phyloP scores from a whole-genome alignment of 306 rosid species.

The Prunus armeniaca region DNA sequence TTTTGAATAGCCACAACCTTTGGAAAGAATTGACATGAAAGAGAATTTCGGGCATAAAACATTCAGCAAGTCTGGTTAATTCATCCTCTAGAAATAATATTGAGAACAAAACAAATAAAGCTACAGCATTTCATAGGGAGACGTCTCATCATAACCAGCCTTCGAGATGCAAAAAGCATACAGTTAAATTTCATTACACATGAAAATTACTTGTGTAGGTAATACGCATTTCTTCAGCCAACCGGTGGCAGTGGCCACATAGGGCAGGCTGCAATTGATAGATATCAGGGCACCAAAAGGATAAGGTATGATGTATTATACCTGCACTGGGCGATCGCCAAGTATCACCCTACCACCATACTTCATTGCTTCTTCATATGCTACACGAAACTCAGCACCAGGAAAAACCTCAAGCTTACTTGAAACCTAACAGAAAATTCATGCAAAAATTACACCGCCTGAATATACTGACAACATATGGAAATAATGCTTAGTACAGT shows the following conservation, averaged over 20 bases:
- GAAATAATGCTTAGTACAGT: not conserved
- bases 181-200: not conserved
- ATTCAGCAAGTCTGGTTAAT: not conserved
- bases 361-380: constrained; percentile 91
- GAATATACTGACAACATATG: not conserved
- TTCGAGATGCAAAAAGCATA: not conserved
- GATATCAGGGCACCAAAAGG: not conserved
- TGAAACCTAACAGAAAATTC: constrained; percentile 60
- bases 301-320: constrained; percentile 29
- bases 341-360: constrained; percentile 91
- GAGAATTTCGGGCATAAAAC: not conserved
- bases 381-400: constrained; percentile 93
- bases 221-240: not conserved
- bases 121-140: not conserved
- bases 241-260: not conserved
- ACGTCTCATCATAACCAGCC: not conserved
- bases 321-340: constrained; percentile 98
- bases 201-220: not conserved
- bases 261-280: not conserved
- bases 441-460: not conserved
- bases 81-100: not conserved
- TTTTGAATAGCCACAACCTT: not conserved
- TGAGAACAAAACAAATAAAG: not conserved
- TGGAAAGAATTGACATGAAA: not conserved
- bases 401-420: constrained; percentile 85